Conservation (phyloP, 2,329 filamentous ascomycete species). For the Neoscytalidium dimidiatum region DNA sequence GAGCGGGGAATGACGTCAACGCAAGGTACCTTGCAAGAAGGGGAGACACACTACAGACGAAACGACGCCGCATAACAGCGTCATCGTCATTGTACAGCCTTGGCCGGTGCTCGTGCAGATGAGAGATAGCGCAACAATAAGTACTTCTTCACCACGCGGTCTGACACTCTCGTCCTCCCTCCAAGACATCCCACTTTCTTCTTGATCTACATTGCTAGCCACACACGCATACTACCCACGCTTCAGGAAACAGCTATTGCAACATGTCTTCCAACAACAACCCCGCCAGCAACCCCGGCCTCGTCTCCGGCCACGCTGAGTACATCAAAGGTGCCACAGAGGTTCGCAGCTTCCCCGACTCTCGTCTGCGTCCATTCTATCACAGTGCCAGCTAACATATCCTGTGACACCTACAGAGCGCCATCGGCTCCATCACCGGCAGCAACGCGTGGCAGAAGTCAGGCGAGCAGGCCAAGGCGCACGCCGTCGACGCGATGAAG, state of each 20-base stretch:
- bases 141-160: background rate
- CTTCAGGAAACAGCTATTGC: too few relatives aligned
- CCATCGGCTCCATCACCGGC: conserved; percentile 63
- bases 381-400: background rate
- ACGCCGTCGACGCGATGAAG: conserved; percentile 65
- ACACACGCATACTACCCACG: too few relatives aligned
- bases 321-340: conserved; percentile 70
- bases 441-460: conserved; percentile 64
- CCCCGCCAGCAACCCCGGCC: conserved; percentile 38
- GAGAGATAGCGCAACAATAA: background rate
- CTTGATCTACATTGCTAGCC: too few relatives aligned
- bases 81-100: conserved; percentile 3
- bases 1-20: conserved; percentile 6
- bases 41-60: background rate
- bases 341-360: conserved; percentile 32
- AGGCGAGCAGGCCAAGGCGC: conserved; percentile 65
- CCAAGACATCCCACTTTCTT: background rate
- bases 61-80: background rate
- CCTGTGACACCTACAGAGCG: conserved; percentile 45
- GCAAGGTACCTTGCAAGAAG: too few relatives aligned
- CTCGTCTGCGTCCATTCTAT: background rate
- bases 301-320: conserved; percentile 65
- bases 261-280: conserved; percentile 9
- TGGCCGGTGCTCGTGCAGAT: background rate
- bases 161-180: background rate